Percentiles rank a stretch among this genome's conserved stretches.
These are phyloP conservation scores for Trichosporon sp. DNA, from an alignment of 1,284 basidiomycete genomes.

Conservation along the genomic window DNA sequence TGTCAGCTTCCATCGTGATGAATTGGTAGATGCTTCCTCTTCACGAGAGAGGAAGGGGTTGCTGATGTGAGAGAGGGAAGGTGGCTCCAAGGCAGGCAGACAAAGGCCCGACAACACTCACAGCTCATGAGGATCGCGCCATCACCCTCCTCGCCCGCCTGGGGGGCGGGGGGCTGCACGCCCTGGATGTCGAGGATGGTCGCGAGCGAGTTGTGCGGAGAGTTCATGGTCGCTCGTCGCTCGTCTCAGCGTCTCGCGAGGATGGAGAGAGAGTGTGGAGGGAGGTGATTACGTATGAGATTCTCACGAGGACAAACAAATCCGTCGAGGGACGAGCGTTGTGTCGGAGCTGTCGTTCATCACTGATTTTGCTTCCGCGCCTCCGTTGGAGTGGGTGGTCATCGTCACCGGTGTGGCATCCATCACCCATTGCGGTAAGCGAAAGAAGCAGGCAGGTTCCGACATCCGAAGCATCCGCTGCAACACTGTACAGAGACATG, in stretches of 20 bases:
- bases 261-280: slow-evolving; percentile 4
- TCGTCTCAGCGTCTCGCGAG: neutral
- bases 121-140: slow-evolving; percentile 16
- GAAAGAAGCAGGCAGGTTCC: too few relatives aligned
- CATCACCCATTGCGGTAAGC: neutral
- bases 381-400: neutral
- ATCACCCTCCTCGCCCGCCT: slow-evolving; percentile 5
- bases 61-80: neutral
- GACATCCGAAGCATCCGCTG: neutral
- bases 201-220: slow-evolving; percentile 9
- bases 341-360: too few relatives aligned
- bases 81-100: neutral
- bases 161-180: neutral
- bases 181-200: slow-evolving; percentile 1
- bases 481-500: neutral
- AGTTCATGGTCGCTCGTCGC: slow-evolving; percentile 6
- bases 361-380: neutral
- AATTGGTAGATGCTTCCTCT: neutral
- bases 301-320: neutral
- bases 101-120: too few relatives aligned
- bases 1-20: neutral
- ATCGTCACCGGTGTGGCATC: neutral
- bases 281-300: slow-evolving; percentile 8
- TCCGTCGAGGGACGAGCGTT: too few relatives aligned
- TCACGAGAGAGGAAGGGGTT: neutral